These are phyloP conservation scores for Irpex lacteus DNA, from an alignment of 1,284 basidiomycete genomes.

Conservation along the genomic window DNA sequence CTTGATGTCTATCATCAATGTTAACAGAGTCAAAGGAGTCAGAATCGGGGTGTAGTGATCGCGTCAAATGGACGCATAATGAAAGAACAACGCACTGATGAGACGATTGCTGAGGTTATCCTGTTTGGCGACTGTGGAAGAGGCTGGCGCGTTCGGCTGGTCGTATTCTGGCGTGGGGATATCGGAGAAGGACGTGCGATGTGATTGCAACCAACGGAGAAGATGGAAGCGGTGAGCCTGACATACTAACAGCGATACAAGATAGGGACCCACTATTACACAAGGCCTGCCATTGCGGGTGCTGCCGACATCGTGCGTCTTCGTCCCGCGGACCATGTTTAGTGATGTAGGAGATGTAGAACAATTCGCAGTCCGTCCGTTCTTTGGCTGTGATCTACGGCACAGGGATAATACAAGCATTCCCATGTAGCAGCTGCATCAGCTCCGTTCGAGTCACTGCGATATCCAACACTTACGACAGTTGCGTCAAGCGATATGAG, in stretches of 20 bases:
- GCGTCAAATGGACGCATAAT: slow-evolving; percentile 1
- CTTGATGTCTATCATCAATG: slow-evolving; percentile 32
- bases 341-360: slow-evolving; percentile 70
- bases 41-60: neutral
- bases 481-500: slow-evolving; percentile 70
- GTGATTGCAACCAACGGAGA: neutral
- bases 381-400: slow-evolving; percentile 67
- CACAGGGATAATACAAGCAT: neutral
- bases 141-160: slow-evolving; percentile 38
- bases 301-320: slow-evolving; percentile 41
- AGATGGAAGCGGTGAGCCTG: neutral
- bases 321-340: slow-evolving; percentile 43
- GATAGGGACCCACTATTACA: slow-evolving; percentile 54
- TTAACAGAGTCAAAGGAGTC: neutral
- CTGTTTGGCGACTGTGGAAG: slow-evolving; percentile 29
- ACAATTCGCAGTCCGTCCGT: slow-evolving; percentile 83
- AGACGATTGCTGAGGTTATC: slow-evolving; percentile 62
- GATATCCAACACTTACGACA: slow-evolving; percentile 38
- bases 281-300: slow-evolving; percentile 64
- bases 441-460: neutral
- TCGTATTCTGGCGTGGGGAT: slow-evolving; percentile 53
- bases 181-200: slow-evolving; percentile 1
- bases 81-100: slow-evolving; percentile 42
- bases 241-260: neutral
- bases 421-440: neutral